Evolutionary conservation across 192 early-diverging fungal species (phyloP).

Genomic region (Blastocladiella britannica): DNA sequence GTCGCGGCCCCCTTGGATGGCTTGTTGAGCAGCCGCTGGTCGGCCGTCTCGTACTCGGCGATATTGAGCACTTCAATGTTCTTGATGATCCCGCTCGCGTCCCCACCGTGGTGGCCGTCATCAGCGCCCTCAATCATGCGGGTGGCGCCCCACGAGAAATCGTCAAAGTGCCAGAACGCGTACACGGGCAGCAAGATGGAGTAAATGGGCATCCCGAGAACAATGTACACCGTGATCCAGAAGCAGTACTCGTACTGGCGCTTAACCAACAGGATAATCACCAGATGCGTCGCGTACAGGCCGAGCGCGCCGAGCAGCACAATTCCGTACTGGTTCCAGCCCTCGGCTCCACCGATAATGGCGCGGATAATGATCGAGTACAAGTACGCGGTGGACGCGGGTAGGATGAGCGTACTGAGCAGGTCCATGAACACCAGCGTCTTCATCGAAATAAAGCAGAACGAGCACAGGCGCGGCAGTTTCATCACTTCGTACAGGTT

Average conservation of each 20-base stretch:
- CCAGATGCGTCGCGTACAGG: conserved; percentile 72
- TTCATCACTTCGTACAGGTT: conserved; percentile 88
- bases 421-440: conserved; percentile 90
- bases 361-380: conserved; percentile 54
- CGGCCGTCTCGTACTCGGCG: not conserved
- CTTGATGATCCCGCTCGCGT: not conserved
- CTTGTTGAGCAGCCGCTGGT: not conserved
- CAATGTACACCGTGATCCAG: conserved; percentile 90
- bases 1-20: no score
- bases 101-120: conserved; percentile 2
- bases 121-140: conserved; percentile 66
- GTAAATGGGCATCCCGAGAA: conserved; percentile 67
- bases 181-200: conserved; percentile 9
- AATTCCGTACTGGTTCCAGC: conserved; percentile 39
- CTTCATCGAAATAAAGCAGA: conserved; percentile 91
- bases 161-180: conserved; percentile 94
- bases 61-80: not conserved
- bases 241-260: conserved; percentile 75
- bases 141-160: conserved; percentile 98
- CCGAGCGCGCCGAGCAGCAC: conserved; percentile 52
- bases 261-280: conserved; percentile 51
- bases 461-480: conserved; percentile 85
- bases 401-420: conserved; percentile 78
- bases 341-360: conserved; percentile 13
- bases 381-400: conserved; percentile 71